phyloP scores from a whole-genome alignment of 2,329 filamentous ascomycete species.

The Diplodia mutila region DNA sequence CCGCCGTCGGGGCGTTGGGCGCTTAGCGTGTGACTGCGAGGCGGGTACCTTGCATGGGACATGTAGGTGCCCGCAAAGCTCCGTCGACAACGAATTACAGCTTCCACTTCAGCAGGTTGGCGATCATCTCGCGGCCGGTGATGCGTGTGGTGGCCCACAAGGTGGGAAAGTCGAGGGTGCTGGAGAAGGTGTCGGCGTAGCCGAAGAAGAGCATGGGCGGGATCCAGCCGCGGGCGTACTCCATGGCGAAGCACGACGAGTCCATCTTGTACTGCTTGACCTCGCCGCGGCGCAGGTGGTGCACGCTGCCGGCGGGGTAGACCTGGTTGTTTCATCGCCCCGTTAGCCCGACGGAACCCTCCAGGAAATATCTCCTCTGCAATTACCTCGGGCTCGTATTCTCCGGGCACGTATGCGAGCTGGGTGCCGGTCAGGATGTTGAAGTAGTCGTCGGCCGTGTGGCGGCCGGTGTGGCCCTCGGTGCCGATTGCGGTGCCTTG shows the following conservation, averaged over 20 bases:
- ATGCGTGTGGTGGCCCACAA: slow-evolving; percentile 77
- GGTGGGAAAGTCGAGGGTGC: slow-evolving; percentile 83
- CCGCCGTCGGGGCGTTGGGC: background rate
- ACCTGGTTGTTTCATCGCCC: slow-evolving; percentile 44
- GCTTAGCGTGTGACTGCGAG: background rate
- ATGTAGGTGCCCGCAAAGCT: background rate
- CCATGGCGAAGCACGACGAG: slow-evolving; percentile 75
- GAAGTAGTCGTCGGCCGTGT: slow-evolving; percentile 95
- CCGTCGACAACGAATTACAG: slow-evolving; percentile 55
- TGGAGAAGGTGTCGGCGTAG: slow-evolving; percentile 77
- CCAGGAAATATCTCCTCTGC: background rate
- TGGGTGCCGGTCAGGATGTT: slow-evolving; percentile 82
- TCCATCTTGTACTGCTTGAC: slow-evolving; percentile 87
- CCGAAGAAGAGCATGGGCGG: slow-evolving; percentile 92
- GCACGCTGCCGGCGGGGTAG: slow-evolving; percentile 70
- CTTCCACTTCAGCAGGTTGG: slow-evolving; percentile 72
- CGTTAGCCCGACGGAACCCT: background rate
- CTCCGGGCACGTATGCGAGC: slow-evolving; percentile 71
- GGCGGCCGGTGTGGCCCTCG: slow-evolving; percentile 84
- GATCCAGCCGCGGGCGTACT: slow-evolving; percentile 88
- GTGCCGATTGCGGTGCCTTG: slow-evolving; percentile 75
- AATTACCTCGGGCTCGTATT: slow-evolving; percentile 62
- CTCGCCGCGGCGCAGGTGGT: slow-evolving; percentile 71
- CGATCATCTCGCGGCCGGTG: slow-evolving; percentile 76
- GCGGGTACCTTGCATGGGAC: background rate